Base-by-base conservation (phyloP, 2,329 filamentous ascomycete genomes). In the Escovopsis sp. region DNA sequence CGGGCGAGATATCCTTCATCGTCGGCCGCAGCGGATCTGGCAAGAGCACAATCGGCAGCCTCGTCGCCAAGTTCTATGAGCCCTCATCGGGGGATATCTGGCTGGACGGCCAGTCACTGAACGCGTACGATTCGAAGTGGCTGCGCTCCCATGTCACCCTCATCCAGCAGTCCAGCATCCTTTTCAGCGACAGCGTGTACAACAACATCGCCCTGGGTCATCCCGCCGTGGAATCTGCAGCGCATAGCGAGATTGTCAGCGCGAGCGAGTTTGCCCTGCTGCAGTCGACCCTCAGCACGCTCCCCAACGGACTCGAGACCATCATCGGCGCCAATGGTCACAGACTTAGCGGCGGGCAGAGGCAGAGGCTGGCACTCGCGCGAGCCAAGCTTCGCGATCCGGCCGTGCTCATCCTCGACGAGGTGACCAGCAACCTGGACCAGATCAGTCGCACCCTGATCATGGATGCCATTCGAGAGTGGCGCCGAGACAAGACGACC, bases 1-100 rank as follows among this genome's bases (percentile, higher is more conserved):
- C 78, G 0, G 78, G 81, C 0, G 65, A 81, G 41, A 74, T 79
- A 3, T 84, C 76, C 0, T 94, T 90, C 48, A 65, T 96, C 2
- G 72, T 94, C 34, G 90, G 88, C 0, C 71, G 69, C 47, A 94
- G 85, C 48, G 90, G 90, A 1, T 94, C 84, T 2, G 88, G 88
- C 0, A 96, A 96, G 54, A 94, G 85, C 45, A 96, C 88, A 0
- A 50, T 96, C 2, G 77, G 79, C 1, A 85, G 84, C 49, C 65
- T 96, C 1, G 64, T 96, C 1, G 65, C 86, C 34, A 72, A 77
- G 11, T 81, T 92, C 45, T 94, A 94, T 49, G 62, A 71, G 6
- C 72, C 82, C 0, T 54, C 59, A 0, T 59, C 59, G 0, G 88
- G 87, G 0, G 54, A 69, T 0, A 76, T 94, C 13, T 51, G 67